Evolutionary conservation across 495 filamentous ascomycete species (phyloP), one percentile per base, ranked within the genome.

Genomic region (Tricharina praecox): DNA sequence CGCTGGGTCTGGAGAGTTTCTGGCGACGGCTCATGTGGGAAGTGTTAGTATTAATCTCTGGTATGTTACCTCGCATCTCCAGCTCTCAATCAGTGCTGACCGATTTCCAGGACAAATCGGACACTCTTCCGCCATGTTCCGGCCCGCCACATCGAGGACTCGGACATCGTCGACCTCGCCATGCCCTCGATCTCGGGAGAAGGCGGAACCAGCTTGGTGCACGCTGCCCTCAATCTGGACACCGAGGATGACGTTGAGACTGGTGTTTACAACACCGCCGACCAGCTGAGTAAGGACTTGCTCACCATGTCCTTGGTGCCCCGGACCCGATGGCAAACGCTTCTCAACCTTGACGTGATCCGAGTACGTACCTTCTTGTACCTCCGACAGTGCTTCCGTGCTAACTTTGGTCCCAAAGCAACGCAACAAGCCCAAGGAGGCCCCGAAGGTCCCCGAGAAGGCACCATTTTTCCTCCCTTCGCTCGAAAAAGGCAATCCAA

Each of bases 401-500:
- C 24, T 25, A 21, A 52, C 43, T 40, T 49, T 61, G 48, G 62
- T n/a, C n/a, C 45, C 18, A 16, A 19, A 35, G 23, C 23, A 23
- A 64, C 84, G 90, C 45, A 99, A 99, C 66, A 94, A 87, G 64
- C 92, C 90, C 4, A 87, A 76, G 53, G 83, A 93, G 64, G 72
- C 85, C 0, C 85, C 86, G 21, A 93, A 96, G 67, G 71, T 75
- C 2, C 90, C 92, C 3, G 81, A 93, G 59, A 94, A 90, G 58
- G 86, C 90, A 0, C 90, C 90, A 1, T 99, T 99, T 67, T 99
- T 96, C 68, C 69, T 99, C 11, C 83, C 86, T 9, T 79, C 83
- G 1, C 64, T 82, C 9, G 68, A 65, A 7, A 53, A 65, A 3
- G 53, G 63, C 23, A 26, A 56, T 0, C 45, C 65, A 11, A 54